Conservation (phyloP, 1,284 basidiomycete species). For the Bondarzewia mesenterica region DNA sequence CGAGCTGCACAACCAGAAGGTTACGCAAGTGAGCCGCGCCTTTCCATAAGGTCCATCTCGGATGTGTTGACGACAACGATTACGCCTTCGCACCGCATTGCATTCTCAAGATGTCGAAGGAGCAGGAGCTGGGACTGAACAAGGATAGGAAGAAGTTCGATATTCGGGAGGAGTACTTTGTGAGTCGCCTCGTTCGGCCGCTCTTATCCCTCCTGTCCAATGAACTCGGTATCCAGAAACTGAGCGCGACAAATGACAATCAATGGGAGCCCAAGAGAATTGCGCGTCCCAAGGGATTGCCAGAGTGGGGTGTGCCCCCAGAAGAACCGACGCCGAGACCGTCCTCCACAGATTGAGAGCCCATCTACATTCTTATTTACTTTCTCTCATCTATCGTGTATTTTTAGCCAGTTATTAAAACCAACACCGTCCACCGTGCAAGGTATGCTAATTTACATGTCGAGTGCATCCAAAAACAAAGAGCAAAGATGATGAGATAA, state of each 20-base stretch:
- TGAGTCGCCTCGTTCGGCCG: too few species aligned
- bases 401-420: too few species aligned
- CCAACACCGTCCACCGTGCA: background rate
- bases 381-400: background rate
- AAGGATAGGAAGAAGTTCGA: slow-evolving; percentile 83
- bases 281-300: slow-evolving; percentile 71
- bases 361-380: background rate
- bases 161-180: slow-evolving; percentile 93
- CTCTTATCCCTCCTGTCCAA: slow-evolving; percentile 1
- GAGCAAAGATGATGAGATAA: background rate
- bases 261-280: slow-evolving; percentile 89
- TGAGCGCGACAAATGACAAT: slow-evolving; percentile 53
- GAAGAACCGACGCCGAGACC: slow-evolving; percentile 31
- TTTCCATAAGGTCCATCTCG: background rate
- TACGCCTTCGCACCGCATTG: too few species aligned
- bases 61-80: background rate
- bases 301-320: slow-evolving; percentile 86
- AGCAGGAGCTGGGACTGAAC: slow-evolving; percentile 79
- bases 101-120: slow-evolving; percentile 70
- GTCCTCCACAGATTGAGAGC: too few species aligned
- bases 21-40: slow-evolving; percentile 47
- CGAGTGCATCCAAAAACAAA: background rate
- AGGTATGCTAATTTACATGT: background rate
- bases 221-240: slow-evolving; percentile 36
- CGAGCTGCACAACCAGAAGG: slow-evolving; percentile 79